Conservation (phyloP, 2,329 filamentous ascomycete genomes). For the Cercospora sp. region DNA sequence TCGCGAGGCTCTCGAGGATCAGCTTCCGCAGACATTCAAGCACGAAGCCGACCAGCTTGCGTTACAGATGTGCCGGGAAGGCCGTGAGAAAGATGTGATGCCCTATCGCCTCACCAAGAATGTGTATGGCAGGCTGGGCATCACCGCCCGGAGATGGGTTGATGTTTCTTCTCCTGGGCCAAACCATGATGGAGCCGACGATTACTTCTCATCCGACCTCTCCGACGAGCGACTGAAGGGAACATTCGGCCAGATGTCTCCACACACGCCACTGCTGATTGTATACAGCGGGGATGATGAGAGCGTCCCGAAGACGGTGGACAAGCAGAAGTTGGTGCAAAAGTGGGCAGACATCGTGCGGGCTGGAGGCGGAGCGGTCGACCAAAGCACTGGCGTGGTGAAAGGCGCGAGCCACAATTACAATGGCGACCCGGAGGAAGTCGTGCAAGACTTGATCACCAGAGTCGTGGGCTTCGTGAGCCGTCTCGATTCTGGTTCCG, state of each 20-base stretch:
- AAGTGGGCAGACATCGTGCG: constrained; percentile 56
- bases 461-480: constrained; percentile 52
- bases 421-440: constrained; percentile 47
- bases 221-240: constrained; percentile 55
- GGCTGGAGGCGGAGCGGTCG: constrained; percentile 48
- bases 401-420: constrained; percentile 54
- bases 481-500: constrained; percentile 14
- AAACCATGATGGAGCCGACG: constrained; percentile 68
- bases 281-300: constrained; percentile 68
- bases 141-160: constrained; percentile 60
- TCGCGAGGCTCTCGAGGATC: constrained; percentile 60
- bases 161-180: constrained; percentile 59
- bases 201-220: constrained; percentile 85
- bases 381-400: constrained; percentile 52
- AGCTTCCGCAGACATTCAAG: constrained; percentile 49
- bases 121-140: constrained; percentile 41
- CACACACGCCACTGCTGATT: constrained; percentile 58
- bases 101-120: constrained; percentile 39
- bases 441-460: constrained; percentile 52
- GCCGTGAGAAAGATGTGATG: constrained; percentile 56
- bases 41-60: constrained; percentile 48
- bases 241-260: constrained; percentile 66
- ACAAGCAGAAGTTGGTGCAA: constrained; percentile 59
- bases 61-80: constrained; percentile 47
- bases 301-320: constrained; percentile 59